Base-by-base conservation (phyloP, 805 yeast genomes). In the Saturnispora zaruensis region DNA sequence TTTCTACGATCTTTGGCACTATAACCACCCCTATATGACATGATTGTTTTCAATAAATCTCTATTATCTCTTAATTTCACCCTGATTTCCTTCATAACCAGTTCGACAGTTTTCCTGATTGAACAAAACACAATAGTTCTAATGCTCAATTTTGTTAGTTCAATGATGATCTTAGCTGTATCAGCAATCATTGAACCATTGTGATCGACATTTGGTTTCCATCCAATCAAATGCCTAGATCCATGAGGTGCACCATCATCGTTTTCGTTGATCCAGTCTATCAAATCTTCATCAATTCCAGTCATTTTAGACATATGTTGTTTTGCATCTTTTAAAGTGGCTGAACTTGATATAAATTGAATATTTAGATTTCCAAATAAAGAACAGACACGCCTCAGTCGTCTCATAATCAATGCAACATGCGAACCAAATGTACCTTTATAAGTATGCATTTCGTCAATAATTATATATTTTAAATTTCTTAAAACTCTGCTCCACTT, bases 1-100 rank as follows among this genome's bases (percentile, higher is more conserved):
- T 79, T 75, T 55, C 99, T 76, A 55, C 99, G 74, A 60, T 91
- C 98, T 2, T 76, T 67, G 1, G 90, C 82, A 3, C 95, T 79
- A 61, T 93, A 93, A 1, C 99, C 99, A 34, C 98, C 99, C 55
- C 99, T 71, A 59, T 93, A 93, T 46, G 95, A 81, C 95, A 88
- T 87, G 3, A 90, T 83, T 51, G 82, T 84, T n/a, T 77, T 68
- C 3, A 73, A 60, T 45, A 79, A 59, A 30, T 76, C 75, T 11
- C 70, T 58, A 55, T 71, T 71, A 30, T 74, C 73, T 33, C 71
- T 67, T 32, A 82, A 69, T 16, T 72, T 64, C n/a, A 68, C 71
- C 47, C 95, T 66, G 0, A 90, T 84, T 49, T 87, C 91, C 55
- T 87, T 85, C 85, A 91, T 87, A 43, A 93, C 60, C 23, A 87